Base-by-base conservation (phyloP, 148 eudicot species). In the Silene conica region DNA sequence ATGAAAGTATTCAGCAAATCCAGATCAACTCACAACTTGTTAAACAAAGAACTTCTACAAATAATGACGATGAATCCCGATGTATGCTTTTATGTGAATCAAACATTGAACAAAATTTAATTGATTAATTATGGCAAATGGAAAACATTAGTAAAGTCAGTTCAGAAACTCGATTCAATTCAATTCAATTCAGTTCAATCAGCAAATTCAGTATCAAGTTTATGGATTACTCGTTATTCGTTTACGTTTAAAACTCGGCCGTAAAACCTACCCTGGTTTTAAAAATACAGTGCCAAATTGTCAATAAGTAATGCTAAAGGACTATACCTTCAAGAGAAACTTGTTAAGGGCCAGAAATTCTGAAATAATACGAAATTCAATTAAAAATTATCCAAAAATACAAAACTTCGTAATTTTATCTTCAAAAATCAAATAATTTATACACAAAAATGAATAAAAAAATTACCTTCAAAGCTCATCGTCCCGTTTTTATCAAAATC, bases 401-500 rank as follows among this genome's bases (percentile, higher is more conserved):
- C 28, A 26, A 26, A 26, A 26, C 28, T 26, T 26, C 28, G 8
- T 14, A 28, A 18, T 1, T 26, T 38, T 54, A 38, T 69, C 14
- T 23, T 31, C 4, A 9, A 15, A 72, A 31, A 8, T 28, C 62
- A n/a, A 0, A 12, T 3, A 23, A 23, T n/a, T 2, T 3, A 19
- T 22, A 45, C 34, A 9, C 12, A 20, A n/a, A 46, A 45, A 14
- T 2, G 3, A 41, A 13, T 19, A 45, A 43, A n/a, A 16, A 6
- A 48, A 2, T 77, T 84, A 90, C 98, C 98, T 77, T 88, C 93
- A 74, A 93, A 90, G 81, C 89, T 90, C 98, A 93, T 90, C 19
- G 86, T 87, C 69, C 98, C 96, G 82, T 89, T 89, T 43, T 80
- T 84, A 71, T 93, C 98, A 79, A 86, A 93, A 83, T 90, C 96